These are phyloP conservation scores for Bertia moriformis DNA, from an alignment of 2,329 filamentous ascomycete species.

Conservation along the genomic window DNA sequence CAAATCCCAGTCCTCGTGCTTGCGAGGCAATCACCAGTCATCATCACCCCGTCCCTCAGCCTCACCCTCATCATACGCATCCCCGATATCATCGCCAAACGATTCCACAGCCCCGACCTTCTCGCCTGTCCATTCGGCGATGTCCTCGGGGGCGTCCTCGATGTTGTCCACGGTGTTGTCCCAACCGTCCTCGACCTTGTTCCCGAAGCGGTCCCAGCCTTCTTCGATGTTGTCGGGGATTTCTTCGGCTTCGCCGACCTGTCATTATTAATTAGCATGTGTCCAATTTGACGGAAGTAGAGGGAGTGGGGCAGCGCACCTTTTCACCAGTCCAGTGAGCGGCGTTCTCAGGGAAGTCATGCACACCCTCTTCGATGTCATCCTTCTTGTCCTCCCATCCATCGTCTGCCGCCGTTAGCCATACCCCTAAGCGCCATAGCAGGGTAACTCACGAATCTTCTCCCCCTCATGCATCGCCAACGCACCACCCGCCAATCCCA, in stretches of 20 bases:
- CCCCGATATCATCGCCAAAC: conserved; percentile 23
- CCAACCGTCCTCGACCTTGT: conserved; percentile 6
- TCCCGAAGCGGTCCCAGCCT: conserved; percentile 15
- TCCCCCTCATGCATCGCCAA: conserved; percentile 27
- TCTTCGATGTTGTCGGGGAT: conserved; percentile 17
- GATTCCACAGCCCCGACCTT: conserved; percentile 24
- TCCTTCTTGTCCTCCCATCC: conserved; percentile 16
- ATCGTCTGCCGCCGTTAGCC: conserved; percentile 10
- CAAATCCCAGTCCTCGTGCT: background rate
- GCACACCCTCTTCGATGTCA: conserved; percentile 15
- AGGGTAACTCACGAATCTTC: conserved; percentile 17
- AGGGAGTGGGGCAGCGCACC: conserved; percentile 4
- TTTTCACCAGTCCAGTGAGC: conserved; percentile 25
- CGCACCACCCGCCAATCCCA: conserved; percentile 24
- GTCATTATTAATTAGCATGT: background rate
- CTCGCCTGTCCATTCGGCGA: conserved; percentile 21
- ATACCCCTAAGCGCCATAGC: background rate
- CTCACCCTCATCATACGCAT: conserved; percentile 25
- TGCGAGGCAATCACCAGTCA: background rate
- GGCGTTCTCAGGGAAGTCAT: conserved; percentile 24
- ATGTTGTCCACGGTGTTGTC: conserved; percentile 15
- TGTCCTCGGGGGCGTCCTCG: conserved; percentile 16
- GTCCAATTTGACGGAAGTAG: background rate
- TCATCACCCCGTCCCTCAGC: conserved; percentile 7
- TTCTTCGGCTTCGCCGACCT: conserved; percentile 22